These are phyloP conservation scores for Ogataea glucozyma DNA, from an alignment of 805 yeast species.

Conservation along the genomic window DNA sequence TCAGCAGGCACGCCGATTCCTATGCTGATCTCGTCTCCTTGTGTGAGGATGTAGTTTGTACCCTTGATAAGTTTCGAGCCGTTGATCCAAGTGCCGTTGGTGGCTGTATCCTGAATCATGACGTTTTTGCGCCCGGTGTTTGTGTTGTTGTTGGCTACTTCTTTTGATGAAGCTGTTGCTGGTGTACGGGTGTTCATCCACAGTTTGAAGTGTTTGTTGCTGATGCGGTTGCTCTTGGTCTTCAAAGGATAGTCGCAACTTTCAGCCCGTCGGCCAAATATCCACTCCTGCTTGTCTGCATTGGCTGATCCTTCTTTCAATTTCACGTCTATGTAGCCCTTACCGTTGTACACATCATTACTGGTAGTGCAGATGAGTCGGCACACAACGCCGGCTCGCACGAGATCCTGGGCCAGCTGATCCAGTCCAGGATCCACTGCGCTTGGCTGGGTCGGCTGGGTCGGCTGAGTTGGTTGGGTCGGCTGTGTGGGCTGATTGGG, in stretches of 20 bases:
- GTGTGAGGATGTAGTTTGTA: constrained; percentile 76
- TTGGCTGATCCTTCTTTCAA: constrained; percentile 17
- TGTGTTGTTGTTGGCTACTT: constrained; percentile 8
- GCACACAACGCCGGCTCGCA: constrained; percentile 36
- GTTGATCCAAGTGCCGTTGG: constrained; percentile 92
- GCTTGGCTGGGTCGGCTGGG: constrained; percentile 42
- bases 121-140: constrained; percentile 24
- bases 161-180: constrained; percentile 37
- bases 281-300: constrained; percentile 34
- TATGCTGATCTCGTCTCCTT: constrained; percentile 91
- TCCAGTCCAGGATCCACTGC: constrained; percentile 30
- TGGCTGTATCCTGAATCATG: constrained; percentile 74
- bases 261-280: constrained; percentile 67
- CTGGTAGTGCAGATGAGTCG: constrained; percentile 37
- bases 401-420: constrained; percentile 27
- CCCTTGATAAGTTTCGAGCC: constrained; percentile 70
- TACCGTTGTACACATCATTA: constrained; percentile 24
- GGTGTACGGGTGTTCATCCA: constrained; percentile 56
- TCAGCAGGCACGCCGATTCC: constrained; percentile 85
- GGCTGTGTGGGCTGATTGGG: constrained; percentile 7
- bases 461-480: constrained; percentile 30
- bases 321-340: constrained; percentile 35
- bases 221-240: constrained; percentile 61
- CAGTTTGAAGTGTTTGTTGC: constrained; percentile 69
- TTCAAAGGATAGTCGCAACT: constrained; percentile 63